Evolutionary conservation across 306 rosid genomes (phyloP), one percentile per base, ranked within the genome.

Genomic region (Vicia villosa): DNA sequence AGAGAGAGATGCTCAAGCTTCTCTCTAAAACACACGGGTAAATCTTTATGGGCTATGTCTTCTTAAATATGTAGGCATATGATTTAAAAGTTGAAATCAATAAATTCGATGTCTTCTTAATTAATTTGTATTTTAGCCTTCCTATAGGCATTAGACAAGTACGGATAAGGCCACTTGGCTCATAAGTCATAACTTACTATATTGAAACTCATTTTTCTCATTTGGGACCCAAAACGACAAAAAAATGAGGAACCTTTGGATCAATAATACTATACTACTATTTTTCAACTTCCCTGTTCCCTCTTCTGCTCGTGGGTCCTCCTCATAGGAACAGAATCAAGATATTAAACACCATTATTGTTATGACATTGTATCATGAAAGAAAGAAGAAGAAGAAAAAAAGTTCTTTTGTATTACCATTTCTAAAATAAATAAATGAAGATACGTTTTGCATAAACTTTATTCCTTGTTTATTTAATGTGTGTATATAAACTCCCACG

Each of bases 241-340:
- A 41, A 26, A 70, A 70, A 43, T 66, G 17, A 14, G 12, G 19
- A 75, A 37, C 67, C 60, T 68, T 32, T 38, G 40, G 62, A 26
- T 66, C 46, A 15, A 47, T 67, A 15, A 47, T 67, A 34, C 34
- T 47, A 52, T 20, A 36, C 16, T 60, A 36, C 5, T 56, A 26
- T 60, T 75, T 68, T 73, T 41, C 47, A 59, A 64, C 11, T 72
- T 81, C 83, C n/a, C 63, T 46, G 2, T 36, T 47, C 81, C 65
- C 63, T 84, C 77, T 6, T n/a, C 49, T 41, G 74, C 47, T 51
- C 11, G 15, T 69, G 78, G 82, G 75, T 52, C 72, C 58, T 17
- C 0, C 58, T 17, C 0, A 1, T 16, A 20, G 30, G 10, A 70
- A 58, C 55, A 68, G 24, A 15, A 57, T 51, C 28, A 54, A 66